phyloP scores from a whole-genome alignment of 495 filamentous ascomycete genomes.

The Pyrenopolyporus hunteri region DNA sequence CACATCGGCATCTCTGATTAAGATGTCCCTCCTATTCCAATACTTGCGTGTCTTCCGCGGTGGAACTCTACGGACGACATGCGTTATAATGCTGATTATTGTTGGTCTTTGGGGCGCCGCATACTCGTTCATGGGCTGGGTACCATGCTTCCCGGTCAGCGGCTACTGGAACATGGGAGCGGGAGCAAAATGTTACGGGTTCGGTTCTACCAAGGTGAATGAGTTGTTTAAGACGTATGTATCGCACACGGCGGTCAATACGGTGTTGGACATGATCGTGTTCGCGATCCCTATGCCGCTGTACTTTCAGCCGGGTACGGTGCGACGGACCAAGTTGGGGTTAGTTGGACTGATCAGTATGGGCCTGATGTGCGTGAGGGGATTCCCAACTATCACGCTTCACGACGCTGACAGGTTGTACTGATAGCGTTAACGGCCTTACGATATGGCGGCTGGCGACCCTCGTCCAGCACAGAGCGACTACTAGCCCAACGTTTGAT shows the following conservation, averaged over 20 bases:
- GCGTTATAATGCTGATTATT: slow-evolving; percentile 31
- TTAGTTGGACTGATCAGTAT: slow-evolving; percentile 35
- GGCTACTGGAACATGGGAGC: slow-evolving; percentile 36
- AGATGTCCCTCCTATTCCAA: slow-evolving; percentile 43
- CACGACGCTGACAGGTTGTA: slow-evolving; percentile 6
- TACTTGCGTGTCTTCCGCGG: slow-evolving; percentile 39
- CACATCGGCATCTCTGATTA: slow-evolving; percentile 39
- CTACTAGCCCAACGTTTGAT: slow-evolving; percentile 40
- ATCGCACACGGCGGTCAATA: slow-evolving; percentile 40
- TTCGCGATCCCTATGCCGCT: slow-evolving; percentile 39
- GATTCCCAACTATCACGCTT: not conserved
- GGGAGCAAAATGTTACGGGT: slow-evolving; percentile 38
- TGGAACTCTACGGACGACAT: slow-evolving; percentile 32
- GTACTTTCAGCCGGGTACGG: slow-evolving; percentile 35
- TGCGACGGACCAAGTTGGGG: slow-evolving; percentile 30
- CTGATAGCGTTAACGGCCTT: slow-evolving; percentile 39
- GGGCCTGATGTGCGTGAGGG: slow-evolving; percentile 28
- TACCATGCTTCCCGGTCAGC: slow-evolving; percentile 37
- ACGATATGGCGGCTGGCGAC: slow-evolving; percentile 43
- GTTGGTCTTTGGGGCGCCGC: slow-evolving; percentile 35
- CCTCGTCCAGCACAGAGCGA: slow-evolving; percentile 34
- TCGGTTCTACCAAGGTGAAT: slow-evolving; percentile 35
- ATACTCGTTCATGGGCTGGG: slow-evolving; percentile 31
- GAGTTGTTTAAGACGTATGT: slow-evolving; percentile 35
- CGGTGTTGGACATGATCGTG: slow-evolving; percentile 37